Conservation (phyloP, 768 basidiomycete species). For the Boletus speciosus region DNA sequence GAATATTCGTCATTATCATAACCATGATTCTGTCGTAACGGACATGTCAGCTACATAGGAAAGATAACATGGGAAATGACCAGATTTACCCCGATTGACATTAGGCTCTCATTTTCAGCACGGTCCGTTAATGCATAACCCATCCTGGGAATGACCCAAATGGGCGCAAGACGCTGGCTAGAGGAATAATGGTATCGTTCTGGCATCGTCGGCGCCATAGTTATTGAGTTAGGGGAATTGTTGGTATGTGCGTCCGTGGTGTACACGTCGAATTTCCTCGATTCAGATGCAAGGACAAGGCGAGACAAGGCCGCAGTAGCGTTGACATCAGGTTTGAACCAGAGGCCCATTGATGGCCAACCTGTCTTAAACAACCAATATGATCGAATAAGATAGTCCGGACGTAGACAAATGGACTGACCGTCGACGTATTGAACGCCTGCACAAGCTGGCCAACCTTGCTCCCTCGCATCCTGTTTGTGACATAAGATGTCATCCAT, state of each 20-base stretch:
- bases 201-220: constrained; percentile 53
- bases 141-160: constrained; percentile 76
- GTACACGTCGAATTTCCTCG: constrained; percentile 60
- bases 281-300: constrained; percentile 46
- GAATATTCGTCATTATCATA: constrained; percentile 73
- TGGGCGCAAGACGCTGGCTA: constrained; percentile 72
- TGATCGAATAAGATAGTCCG: neutral
- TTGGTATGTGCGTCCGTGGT: constrained; percentile 13
- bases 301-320: constrained; percentile 47
- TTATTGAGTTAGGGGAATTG: neutral
- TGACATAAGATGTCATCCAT: constrained; percentile 52
- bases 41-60: neutral
- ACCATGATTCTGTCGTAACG: constrained; percentile 65
- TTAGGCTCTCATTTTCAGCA: constrained; percentile 45
- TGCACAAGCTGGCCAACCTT: constrained; percentile 14
- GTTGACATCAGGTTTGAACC: constrained; percentile 63
- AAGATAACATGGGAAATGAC: neutral
- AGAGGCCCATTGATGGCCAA: constrained; percentile 84
- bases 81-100: constrained; percentile 64
- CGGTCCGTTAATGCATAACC: constrained; percentile 75
- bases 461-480: constrained; percentile 1
- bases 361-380: constrained; percentile 44
- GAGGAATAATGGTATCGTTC: constrained; percentile 69
- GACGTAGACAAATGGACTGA: constrained; percentile 1
- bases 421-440: constrained; percentile 9